Conservation (phyloP, 176 grass and related monocot species). For the Alopecurus myosuroides region DNA sequence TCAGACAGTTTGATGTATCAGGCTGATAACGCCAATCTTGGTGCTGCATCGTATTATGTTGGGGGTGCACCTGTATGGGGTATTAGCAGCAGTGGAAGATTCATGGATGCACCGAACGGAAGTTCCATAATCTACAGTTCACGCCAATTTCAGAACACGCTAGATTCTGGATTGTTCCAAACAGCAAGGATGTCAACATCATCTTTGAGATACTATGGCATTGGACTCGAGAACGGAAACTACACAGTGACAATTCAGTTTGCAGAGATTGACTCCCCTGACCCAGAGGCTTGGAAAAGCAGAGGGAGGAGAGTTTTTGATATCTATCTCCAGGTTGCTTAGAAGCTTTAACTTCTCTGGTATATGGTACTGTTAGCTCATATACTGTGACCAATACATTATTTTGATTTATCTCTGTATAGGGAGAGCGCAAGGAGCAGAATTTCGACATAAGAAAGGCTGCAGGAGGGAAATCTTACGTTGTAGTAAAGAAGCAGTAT, state of each 20-base stretch:
- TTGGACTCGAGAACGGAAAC: conserved; percentile 94
- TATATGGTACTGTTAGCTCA: background rate
- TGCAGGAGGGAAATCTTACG: conserved; percentile 55
- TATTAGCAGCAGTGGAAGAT: conserved; percentile 67
- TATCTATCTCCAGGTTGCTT: conserved; percentile 74
- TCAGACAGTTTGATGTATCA: conserved; percentile 57
- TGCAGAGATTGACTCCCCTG: conserved; percentile 44
- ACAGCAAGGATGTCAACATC: conserved; percentile 74
- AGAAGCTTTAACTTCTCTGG: background rate
- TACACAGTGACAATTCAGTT: conserved; percentile 76
- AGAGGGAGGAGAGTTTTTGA: conserved; percentile 76
- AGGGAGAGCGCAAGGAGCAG: conserved; percentile 66
- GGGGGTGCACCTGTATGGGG: conserved; percentile 54
- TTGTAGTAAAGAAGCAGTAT: conserved; percentile 47
- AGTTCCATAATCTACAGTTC: conserved; percentile 33
- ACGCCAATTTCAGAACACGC: conserved; percentile 49
- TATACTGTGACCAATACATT: background rate
- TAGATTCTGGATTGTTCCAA: conserved; percentile 55
- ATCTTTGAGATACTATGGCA: conserved; percentile 80
- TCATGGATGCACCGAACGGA: conserved; percentile 33
- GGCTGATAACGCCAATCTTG: conserved; percentile 38
- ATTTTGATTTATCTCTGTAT: conserved; percentile 30
- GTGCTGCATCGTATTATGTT: conserved; percentile 60
- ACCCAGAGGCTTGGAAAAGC: conserved; percentile 46
- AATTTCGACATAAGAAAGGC: conserved; percentile 77